phyloP scores from a whole-genome alignment of 805 yeast species.

The Saturnispora saitoi region DNA sequence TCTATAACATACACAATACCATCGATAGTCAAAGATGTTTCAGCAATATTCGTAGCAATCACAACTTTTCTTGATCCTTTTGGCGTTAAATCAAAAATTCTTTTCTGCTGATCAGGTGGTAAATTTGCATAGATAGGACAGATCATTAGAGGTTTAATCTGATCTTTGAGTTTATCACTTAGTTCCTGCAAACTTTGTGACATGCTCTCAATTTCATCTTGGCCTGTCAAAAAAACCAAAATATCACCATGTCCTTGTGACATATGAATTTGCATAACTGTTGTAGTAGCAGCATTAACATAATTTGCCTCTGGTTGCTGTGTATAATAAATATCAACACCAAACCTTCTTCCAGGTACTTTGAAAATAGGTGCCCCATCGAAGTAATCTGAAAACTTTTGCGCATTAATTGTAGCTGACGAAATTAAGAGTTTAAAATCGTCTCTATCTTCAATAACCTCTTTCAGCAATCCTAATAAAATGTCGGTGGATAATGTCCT shows the following conservation, averaged over 20 bases:
- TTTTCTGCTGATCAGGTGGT: conserved; percentile 74
- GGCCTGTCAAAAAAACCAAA: conserved; percentile 87
- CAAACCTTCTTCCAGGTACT: conserved; percentile 90
- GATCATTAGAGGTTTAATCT: conserved; percentile 51
- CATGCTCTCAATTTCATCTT: conserved; percentile 86
- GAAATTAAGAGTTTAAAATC: conserved; percentile 75
- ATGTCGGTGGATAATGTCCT: conserved; percentile 88
- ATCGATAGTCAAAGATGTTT: conserved; percentile 90
- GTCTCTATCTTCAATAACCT: conserved; percentile 50
- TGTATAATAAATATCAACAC: conserved; percentile 80
- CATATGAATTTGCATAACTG: conserved; percentile 79
- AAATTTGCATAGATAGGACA: conserved; percentile 89
- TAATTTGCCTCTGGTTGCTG: conserved; percentile 86
- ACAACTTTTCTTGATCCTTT: conserved; percentile 73
- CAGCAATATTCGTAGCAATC: conserved; percentile 94
- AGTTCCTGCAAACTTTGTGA: conserved; percentile 68
- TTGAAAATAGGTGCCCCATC: conserved; percentile 76
- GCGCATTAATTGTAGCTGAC: conserved; percentile 92
- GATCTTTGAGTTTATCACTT: conserved; percentile 45
- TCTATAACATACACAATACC: conserved; percentile 94
- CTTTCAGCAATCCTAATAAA: conserved; percentile 71
- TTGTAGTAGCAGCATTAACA: conserved; percentile 78
- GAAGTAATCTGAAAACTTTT: conserved; percentile 76
- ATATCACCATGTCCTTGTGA: conserved; percentile 75
- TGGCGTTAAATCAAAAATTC: conserved; percentile 85